Conservation (phyloP, 208 protist genomes). For the Leishmania turanica region DNA sequence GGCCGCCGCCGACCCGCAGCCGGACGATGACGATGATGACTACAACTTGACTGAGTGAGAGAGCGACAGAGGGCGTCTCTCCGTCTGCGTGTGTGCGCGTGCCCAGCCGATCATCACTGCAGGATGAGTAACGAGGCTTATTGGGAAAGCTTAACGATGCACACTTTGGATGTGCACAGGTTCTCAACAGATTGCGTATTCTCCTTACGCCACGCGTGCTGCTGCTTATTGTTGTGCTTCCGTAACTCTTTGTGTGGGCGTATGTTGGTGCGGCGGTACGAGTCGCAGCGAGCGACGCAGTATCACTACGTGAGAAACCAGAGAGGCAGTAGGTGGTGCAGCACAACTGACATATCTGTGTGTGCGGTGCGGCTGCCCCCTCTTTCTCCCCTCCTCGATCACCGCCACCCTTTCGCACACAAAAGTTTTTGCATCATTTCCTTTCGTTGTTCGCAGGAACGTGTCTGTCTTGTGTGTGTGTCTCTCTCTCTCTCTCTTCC, state of each 20-base stretch:
- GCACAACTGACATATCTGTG: background rate
- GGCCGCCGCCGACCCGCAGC: conserved; percentile 44
- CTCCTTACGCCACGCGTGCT: background rate
- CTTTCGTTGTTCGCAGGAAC: too few relatives aligned
- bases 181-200: background rate
- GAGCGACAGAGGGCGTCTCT: background rate
- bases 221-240: background rate
- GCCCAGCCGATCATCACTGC: background rate
- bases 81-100: background rate
- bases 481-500: too few relatives aligned
- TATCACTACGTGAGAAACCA: background rate
- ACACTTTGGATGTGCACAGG: background rate
- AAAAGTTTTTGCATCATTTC: too few relatives aligned
- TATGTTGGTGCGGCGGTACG: background rate
- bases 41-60: conserved; percentile 50
- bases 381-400: background rate
- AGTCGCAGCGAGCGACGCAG: background rate
- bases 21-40: conserved; percentile 37
- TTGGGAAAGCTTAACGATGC: background rate
- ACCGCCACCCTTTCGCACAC: background rate
- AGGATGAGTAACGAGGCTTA: background rate
- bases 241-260: background rate
- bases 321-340: background rate
- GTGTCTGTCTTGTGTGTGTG: too few relatives aligned
- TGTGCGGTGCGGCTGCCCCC: background rate